Percentiles rank a stretch among this genome's conserved stretches.
Conservation (phyloP, 345 rosid genomes). For the Capsella bursapastoris region DNA sequence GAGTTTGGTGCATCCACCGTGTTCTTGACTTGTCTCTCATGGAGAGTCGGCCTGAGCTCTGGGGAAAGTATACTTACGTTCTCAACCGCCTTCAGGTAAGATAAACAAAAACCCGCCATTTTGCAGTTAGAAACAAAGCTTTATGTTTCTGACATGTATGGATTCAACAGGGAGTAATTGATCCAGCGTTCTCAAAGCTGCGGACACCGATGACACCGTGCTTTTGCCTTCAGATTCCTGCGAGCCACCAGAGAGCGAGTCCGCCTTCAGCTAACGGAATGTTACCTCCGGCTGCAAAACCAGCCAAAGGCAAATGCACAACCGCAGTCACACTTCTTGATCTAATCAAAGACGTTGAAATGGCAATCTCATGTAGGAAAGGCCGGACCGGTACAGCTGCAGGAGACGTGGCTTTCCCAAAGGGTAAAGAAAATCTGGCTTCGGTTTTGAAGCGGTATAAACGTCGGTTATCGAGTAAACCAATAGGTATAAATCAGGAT, state of each 20-base stretch:
- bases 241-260: constrained; percentile 57
- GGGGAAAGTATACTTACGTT: constrained; percentile 98
- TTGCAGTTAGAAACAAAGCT: constrained; percentile 13
- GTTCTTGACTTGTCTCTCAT: constrained; percentile 83
- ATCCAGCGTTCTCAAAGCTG: constrained; percentile 79
- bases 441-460: constrained; percentile 97
- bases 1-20: constrained; percentile 97
- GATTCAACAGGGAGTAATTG: constrained; percentile 77
- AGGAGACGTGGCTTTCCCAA: constrained; percentile 96
- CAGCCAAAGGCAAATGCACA: constrained; percentile 82
- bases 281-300: constrained; percentile 75
- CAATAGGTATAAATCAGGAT: constrained; percentile 44
- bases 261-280: constrained; percentile 72
- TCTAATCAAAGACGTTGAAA: constrained; percentile 85
- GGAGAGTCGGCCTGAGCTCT: constrained; percentile 98
- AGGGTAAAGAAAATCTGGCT: constrained; percentile 94
- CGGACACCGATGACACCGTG: constrained; percentile 76
- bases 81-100: constrained; percentile 96
- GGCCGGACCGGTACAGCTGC: constrained; percentile 95
- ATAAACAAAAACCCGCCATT: neutral
- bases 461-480: constrained; percentile 74
- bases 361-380: constrained; percentile 84
- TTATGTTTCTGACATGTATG: constrained; percentile 24
- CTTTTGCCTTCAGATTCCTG: constrained; percentile 79
- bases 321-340: constrained; percentile 70